Evolutionary conservation across 2,329 filamentous ascomycete genomes (phyloP), one percentile per base, ranked within the genome.

Genomic region (Talaromyces sp.): DNA sequence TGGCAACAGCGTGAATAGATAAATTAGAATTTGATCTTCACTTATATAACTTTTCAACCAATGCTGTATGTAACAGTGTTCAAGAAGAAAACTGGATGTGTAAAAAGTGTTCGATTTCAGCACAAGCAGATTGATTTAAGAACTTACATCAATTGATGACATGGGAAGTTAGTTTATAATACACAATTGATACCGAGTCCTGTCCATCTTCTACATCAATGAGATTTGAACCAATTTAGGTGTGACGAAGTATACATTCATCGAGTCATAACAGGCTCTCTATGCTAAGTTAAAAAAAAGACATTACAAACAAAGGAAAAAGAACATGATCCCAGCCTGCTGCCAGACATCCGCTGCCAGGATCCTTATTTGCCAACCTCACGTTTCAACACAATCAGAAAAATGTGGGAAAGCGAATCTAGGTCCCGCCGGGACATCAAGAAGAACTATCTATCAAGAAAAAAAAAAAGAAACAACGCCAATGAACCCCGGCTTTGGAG

Each of bases 221-320:
- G n/a, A n/a, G n/a, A n/a, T n/a, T n/a, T n/a, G n/a, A n/a, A n/a
- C n/a, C n/a, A n/a, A n/a, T n/a, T n/a, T 41, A 41, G 35, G 2
- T 4, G 21, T 24, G 43, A 46, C 21, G 11, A 46, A 46, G 43
- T 46, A 46, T 46, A 52, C 48, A 52, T 52, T 52, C 48, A 52
- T 17, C 21, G 43, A 46, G 43, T 46, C n/a, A 12, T 46, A 46
- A 46, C 21, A 46, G 43, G 43, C 43, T 26, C 48, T 52, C 48
- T 52, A 52, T 52, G 48, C 48, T 52, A 38, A n/a, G n/a, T n/a
- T n/a, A n/a, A n/a, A n/a, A 38, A 38, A 2, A 38, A 52, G 48
- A 52, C 48, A 29, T 52, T 52, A 29, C 48, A 52, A 52, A 52
- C 48, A 52, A 52, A 52, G 48, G 48, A 26, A 52, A 52, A 38